Base-by-base conservation (phyloP, 2,329 filamentous ascomycete genomes). In the Scytalidium lignicola region DNA sequence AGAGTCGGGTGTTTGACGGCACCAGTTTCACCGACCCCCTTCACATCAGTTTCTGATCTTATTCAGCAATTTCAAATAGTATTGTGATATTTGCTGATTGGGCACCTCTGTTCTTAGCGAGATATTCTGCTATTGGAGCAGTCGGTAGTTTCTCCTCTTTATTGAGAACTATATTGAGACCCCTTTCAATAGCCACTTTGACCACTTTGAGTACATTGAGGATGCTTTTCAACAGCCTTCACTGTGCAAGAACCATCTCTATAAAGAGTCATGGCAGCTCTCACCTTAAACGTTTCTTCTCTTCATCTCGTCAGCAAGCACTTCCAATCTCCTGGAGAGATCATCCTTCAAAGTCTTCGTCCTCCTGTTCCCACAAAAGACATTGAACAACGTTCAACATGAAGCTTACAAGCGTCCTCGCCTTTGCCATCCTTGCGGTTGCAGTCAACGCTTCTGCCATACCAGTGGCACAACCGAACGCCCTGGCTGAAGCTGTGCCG, bases 361-460 rank as follows among this genome's bases (percentile, higher is more conserved):
- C 32, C 10, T 37, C 32, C 15, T 37, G 15, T 37, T 13, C n/a
- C 32, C 23, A 26, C 23, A 26, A 26, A 26, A 10, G 32, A 37
- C 44, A 15, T 43, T 29, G n/a, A n/a, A 41, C 21, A 51, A 45
- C 47, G 43, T 43, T 57, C 62, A 70, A 50, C 47, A 79, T 79
- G 76, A 78, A 74, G 67, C 57, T 76, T 61, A 64, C 70, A 55
- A 59, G 67, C 47, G 49, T 74, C 46, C 58, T 74, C 47, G 58
- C 68, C 43, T 64, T 70, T 48, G 57, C 64, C 46, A 60, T 73
- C 45, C 52, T 76, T 44, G 68, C 69, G 46, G 67, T 67, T 44
- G 67, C 67, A 19, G 60, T 62, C 32, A 52, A 61, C 51, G 64
- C 64, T 46, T 58, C 62, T 23, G 60, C 63, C 47, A 51, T 66